Conservation (phyloP, 805 yeast genomes). For the Spathaspora sp. region DNA sequence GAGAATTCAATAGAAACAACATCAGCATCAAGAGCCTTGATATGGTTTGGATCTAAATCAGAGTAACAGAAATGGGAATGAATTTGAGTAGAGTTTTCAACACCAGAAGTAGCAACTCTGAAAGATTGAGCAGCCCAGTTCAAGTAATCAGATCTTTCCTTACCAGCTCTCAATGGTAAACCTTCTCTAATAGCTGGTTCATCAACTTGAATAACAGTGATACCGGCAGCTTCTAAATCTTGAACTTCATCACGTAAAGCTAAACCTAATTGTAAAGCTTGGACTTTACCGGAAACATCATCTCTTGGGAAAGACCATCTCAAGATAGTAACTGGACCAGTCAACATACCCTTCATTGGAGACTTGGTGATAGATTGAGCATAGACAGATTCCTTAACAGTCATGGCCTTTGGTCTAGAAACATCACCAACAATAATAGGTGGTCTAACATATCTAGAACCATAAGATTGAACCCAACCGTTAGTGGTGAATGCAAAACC, state of each 20-base stretch:
- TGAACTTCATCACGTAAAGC: slow-evolving; percentile 98
- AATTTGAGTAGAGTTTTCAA: slow-evolving; percentile 89
- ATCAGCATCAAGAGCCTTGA: slow-evolving; percentile 99
- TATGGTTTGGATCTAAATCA: slow-evolving; percentile 98
- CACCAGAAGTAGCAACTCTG: slow-evolving; percentile 99
- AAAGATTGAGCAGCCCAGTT: slow-evolving; percentile 99
- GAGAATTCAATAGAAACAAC: slow-evolving; percentile 99
- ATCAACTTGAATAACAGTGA: slow-evolving; percentile 96
- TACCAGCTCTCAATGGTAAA: slow-evolving; percentile 97
- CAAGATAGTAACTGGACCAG: slow-evolving; percentile 99
- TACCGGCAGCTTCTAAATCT: slow-evolving; percentile 98
- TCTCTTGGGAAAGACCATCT: slow-evolving; percentile 99
- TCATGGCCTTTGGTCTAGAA: slow-evolving; percentile 97
- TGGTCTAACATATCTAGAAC: slow-evolving; percentile 99
- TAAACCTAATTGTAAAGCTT: slow-evolving; percentile 94
- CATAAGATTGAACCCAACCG: slow-evolving; percentile 99
- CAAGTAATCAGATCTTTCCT: slow-evolving; percentile 93
- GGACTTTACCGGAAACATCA: slow-evolving; percentile 88
- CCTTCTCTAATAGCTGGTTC: slow-evolving; percentile 99
- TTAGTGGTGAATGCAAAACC: slow-evolving; percentile 98
- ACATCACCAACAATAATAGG: slow-evolving; percentile 99
- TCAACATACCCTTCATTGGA: slow-evolving; percentile 99
- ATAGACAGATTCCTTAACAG: slow-evolving; percentile 98
- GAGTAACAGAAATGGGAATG: slow-evolving; percentile 99
- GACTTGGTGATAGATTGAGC: slow-evolving; percentile 94